Base-by-base conservation (phyloP, 257 asterid species). In the Buddleja alternifolia region DNA sequence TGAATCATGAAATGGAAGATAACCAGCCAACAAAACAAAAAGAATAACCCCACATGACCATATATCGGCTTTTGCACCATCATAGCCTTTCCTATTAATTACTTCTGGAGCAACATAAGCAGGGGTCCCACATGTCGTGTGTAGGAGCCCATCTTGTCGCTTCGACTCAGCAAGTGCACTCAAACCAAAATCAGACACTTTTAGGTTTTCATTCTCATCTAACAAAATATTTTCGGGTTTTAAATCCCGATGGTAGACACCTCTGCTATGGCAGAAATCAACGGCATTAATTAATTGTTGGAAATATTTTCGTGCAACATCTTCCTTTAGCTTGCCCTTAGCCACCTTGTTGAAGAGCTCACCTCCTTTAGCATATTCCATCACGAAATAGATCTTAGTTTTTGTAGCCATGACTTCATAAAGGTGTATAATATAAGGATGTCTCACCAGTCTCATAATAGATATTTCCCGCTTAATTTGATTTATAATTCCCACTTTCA, bases 71-170 rank as follows among this genome's bases (percentile, higher is more conserved):
- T 87, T 92, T 8, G 78, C 82, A 14, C 98, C 98, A 52, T 92
- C 92, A 51, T 92, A 92, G 14, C 96, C 98, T 77, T 83, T 89
- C 73, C 95, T 75, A 63, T 69, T 80, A 11, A 92, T 89, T 48
- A 92, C 97, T 64, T 92, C 97, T 0, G 97, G 97, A 14, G 97
- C 96, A 50, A 88, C 97, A 41, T 90, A 90, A 0, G 97, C 96
- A n/a, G 97, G 97, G 20, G 97, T 89, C 51, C 98, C 98, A 75
- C 98, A 92, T 0, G 87, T 83, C 0, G 98, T 92, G 79, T 89
- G 96, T 9, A 92, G 95, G 42, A 92, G 96, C 47, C 95, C 95
- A 0, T 92, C 98, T 63, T 78, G 90, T 25, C 77, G 90, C 80
- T 72, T 92, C 8, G 98, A 85, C 48, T 89, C 88, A 1, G 90